Evolutionary conservation across 176 grass and related monocot species (phyloP).

Genomic region (Hordeum vulgare): DNA sequence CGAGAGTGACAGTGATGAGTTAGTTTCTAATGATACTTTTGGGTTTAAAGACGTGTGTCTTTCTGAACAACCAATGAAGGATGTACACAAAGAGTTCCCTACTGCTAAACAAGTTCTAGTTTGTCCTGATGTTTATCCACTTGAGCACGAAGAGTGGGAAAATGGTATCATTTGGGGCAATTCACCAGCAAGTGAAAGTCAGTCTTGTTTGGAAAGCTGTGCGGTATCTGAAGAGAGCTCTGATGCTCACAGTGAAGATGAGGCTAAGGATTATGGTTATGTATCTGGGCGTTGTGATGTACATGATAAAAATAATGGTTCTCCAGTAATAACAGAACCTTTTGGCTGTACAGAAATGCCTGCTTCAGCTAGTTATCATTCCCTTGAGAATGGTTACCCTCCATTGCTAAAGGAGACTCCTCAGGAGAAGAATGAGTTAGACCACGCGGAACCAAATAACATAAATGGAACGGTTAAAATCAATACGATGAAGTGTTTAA

Average conservation of each 20-base stretch:
- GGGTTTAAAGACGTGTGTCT: constrained; percentile 41
- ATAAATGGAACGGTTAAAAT: constrained; percentile 43
- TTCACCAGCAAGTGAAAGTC: constrained; percentile 58
- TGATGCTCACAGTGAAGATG: constrained; percentile 29
- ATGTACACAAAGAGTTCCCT: constrained; percentile 23
- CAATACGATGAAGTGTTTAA: constrained; percentile 42
- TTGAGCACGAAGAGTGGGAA: constrained; percentile 92
- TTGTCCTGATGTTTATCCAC: constrained; percentile 86
- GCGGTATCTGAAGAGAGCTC: constrained; percentile 50
- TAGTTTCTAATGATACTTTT: constrained; percentile 39
- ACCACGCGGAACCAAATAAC: constrained; percentile 11
- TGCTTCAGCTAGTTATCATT: constrained; percentile 35
- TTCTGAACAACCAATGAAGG: constrained; percentile 90
- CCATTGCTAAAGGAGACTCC: constrained; percentile 26
- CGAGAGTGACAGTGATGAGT: constrained; percentile 55
- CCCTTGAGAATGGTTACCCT: constrained; percentile 13
- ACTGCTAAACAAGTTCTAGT: constrained; percentile 32
- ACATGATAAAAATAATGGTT: constrained; percentile 26
- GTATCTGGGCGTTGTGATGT: constrained; percentile 1
- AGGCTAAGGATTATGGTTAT: constrained; percentile 23
- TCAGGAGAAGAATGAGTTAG: constrained; percentile 29
- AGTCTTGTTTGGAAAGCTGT: constrained; percentile 46
- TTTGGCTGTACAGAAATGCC: constrained; percentile 40
- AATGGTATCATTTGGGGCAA: constrained; percentile 87
- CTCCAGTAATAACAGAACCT: constrained; percentile 5